These are phyloP conservation scores for Auricularia sp. DNA, from an alignment of 768 basidiomycete genomes.

Conservation along the genomic window DNA sequence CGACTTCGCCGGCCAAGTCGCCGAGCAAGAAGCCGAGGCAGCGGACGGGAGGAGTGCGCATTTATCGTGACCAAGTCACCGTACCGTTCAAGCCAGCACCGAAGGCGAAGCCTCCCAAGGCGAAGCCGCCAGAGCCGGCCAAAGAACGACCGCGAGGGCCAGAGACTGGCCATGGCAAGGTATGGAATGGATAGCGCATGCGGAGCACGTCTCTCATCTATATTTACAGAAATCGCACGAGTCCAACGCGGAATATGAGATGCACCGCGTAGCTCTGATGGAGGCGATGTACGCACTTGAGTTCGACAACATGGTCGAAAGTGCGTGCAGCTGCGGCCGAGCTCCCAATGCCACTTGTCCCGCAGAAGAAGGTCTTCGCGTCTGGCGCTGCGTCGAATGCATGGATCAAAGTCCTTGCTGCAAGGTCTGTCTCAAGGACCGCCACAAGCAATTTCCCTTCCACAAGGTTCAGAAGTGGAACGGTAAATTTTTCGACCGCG, in stretches of 20 bases:
- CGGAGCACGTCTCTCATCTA: too few relatives aligned
- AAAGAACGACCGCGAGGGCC: too few relatives aligned
- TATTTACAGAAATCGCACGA: background rate
- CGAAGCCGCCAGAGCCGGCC: too few relatives aligned
- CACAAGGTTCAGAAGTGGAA: background rate
- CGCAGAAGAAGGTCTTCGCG: background rate
- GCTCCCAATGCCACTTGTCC: too few relatives aligned
- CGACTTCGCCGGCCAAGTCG: too few relatives aligned
- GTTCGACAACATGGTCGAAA: background rate
- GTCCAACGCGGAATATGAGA: background rate
- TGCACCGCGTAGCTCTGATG: background rate
- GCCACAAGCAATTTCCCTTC: background rate
- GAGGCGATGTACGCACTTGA: background rate
- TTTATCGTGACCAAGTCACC: too few relatives aligned
- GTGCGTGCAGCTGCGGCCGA: background rate
- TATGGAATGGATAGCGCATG: too few relatives aligned
- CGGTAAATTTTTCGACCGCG: background rate
- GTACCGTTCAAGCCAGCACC: too few relatives aligned
- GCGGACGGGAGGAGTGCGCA: too few relatives aligned
- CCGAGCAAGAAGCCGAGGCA: too few relatives aligned
- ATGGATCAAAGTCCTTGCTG: background rate
- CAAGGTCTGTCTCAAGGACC: background rate
- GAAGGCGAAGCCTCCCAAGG: too few relatives aligned
- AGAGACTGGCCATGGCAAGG: too few relatives aligned
- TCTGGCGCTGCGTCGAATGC: background rate